Conservation (phyloP, 768 basidiomycete species). For the Xerocomus spinulosus region DNA sequence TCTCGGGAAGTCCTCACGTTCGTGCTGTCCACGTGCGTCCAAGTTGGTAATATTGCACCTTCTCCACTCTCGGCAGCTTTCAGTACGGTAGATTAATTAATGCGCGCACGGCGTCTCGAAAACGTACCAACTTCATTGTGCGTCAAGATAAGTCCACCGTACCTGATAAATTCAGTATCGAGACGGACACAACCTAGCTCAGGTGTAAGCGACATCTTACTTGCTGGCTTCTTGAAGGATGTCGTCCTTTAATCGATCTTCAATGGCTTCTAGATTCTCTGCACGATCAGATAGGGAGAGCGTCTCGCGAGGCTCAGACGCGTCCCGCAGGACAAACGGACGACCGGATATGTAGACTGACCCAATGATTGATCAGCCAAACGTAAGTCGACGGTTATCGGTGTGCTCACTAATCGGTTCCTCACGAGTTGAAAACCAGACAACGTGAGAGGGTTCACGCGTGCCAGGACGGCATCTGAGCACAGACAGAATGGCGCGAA, state of each 20-base stretch:
- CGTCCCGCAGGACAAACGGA: slow-evolving; percentile 89
- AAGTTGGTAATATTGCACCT: slow-evolving; percentile 84
- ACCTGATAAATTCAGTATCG: slow-evolving; percentile 41
- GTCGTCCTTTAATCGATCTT: slow-evolving; percentile 82
- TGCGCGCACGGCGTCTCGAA: not conserved
- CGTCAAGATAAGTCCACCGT: slow-evolving; percentile 85
- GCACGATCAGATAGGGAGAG: slow-evolving; percentile 86
- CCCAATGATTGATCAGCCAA: slow-evolving; percentile 1
- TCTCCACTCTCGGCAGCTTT: slow-evolving; percentile 57
- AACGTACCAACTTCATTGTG: slow-evolving; percentile 84
- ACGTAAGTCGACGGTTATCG: not conserved
- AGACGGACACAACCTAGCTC: not conserved
- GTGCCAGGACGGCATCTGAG: slow-evolving; percentile 69
- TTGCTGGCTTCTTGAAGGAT: slow-evolving; percentile 80
- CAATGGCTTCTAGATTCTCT: slow-evolving; percentile 92
- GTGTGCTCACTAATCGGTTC: slow-evolving; percentile 77
- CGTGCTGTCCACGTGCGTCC: slow-evolving; percentile 81
- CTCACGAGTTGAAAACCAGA: slow-evolving; percentile 97
- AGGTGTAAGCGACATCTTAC: slow-evolving; percentile 31
- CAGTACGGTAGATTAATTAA: slow-evolving; percentile 2
- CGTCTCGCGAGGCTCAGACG: slow-evolving; percentile 74
- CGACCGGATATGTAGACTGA: slow-evolving; percentile 81
- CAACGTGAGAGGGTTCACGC: slow-evolving; percentile 63
- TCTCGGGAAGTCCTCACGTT: slow-evolving; percentile 88
- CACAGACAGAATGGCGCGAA: slow-evolving; percentile 84